Percentiles rank a stretch among this genome's conserved stretches.
phyloP scores from a whole-genome alignment of 768 basidiomycete genomes.

The Clavaria fumosa region DNA sequence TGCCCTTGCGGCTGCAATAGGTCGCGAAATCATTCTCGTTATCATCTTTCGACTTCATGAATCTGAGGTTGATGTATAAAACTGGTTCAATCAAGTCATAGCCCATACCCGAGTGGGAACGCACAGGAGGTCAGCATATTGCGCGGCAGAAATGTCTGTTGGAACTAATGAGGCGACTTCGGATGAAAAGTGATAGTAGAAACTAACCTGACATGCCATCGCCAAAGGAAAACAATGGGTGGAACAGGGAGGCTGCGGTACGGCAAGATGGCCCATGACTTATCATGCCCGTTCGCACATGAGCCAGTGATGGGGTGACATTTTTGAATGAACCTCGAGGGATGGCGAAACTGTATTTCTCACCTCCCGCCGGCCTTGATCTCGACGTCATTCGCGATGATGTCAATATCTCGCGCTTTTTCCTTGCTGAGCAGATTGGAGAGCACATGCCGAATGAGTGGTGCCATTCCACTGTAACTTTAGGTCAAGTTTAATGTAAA shows the following conservation, averaged over 20 bases:
- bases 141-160: conserved; percentile 82
- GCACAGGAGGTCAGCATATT: conserved; percentile 84
- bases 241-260: conserved; percentile 57
- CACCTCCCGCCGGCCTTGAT: conserved; percentile 52
- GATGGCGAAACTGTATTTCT: conserved; percentile 80
- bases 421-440: conserved; percentile 62
- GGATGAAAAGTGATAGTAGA: not conserved
- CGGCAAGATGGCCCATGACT: conserved; percentile 85
- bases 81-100: no score
- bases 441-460: conserved; percentile 85
- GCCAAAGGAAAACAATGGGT: conserved; percentile 93
- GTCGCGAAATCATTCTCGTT: conserved; percentile 77
- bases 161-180: not conserved
- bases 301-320: not conserved
- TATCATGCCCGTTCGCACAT: conserved; percentile 63
- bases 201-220: conserved; percentile 85
- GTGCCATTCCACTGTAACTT: conserved; percentile 68
- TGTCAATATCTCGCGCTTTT: conserved; percentile 61
- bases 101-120: no score
- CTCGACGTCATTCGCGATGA: conserved; percentile 82
- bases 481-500: conserved; percentile 1
- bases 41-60: conserved; percentile 68
- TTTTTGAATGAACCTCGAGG: conserved; percentile 43
- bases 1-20: conserved; percentile 67
- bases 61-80: no score